Base-by-base conservation (phyloP, 352 stramenopile species). In the Peronospora destructor region DNA sequence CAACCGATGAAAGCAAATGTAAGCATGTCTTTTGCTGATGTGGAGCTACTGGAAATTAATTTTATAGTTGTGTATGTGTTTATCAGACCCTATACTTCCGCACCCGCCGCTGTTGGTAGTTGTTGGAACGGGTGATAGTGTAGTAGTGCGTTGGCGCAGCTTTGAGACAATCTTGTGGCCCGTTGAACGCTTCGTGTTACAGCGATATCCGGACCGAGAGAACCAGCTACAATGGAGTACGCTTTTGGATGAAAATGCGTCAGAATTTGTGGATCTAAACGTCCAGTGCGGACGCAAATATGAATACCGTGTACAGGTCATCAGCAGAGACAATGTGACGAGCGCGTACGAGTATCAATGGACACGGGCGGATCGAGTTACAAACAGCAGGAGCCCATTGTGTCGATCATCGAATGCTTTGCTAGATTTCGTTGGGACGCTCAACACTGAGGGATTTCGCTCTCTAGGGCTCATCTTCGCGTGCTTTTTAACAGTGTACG, bases 401-500 rank as follows among this genome's bases (percentile, higher is more conserved):
- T 61, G 35, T 42, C 45, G 42, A 9, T 35, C 50, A 12, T 61
- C 58, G 17, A 33, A 26, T 7, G 42, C 52, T 26, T 23, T 70
- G 44, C 23, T 70, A 37, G 44, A 38, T 23, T 64, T 43, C 0
- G 37, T 66, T 6, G 60, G 46, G 29, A 45, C 35, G 8, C 34
- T 64, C 6, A 64, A 65, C 23, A 61, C 55, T 5, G 71, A 83
- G 12, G 66, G 64, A 2, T 9, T 75, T 33, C 66, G 59, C 49
- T 75, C 61, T 4, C 65, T 83, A 2, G 59, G 68, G 16, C 61
- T 83, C 10, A 73, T 83, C 30, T 68, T 68, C 21, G 63, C 68
- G 21, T 83, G 68, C 52, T 79, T 83, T 44, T 59, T 83, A 35
- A 75, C 66, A 8, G 68, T 79, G 4, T 83, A 77, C 45, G 68